A percentile compares a stretch with the other conserved stretches of the same genome.
Evolutionary conservation across 106 monocot genomes (phyloP).

Genomic region (Iris macrosiphon): DNA sequence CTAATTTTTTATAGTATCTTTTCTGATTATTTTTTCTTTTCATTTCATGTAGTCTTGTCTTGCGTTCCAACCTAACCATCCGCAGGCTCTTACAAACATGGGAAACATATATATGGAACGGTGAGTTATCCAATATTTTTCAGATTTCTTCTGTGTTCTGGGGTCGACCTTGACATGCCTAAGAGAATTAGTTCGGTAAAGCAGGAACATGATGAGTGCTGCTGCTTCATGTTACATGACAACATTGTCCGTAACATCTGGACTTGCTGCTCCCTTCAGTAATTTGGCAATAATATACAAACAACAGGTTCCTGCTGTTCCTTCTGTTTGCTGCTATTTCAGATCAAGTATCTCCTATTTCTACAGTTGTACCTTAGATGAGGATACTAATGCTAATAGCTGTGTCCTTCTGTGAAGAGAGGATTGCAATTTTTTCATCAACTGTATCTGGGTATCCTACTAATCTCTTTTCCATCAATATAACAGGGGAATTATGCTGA

Average conservation of each 20-base stretch:
- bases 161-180: background rate
- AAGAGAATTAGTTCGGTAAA: slow-evolving; percentile 1
- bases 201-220: slow-evolving; percentile 71
- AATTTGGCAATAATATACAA: slow-evolving; percentile 93
- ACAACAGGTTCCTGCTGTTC: slow-evolving; percentile 62
- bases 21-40: slow-evolving; percentile 3
- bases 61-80: slow-evolving; percentile 78
- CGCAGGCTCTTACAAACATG: slow-evolving; percentile 92
- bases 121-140: slow-evolving; percentile 24
- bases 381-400: too few species aligned
- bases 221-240: slow-evolving; percentile 86
- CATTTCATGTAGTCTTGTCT: slow-evolving; percentile 63
- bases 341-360: background rate
- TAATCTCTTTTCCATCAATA: background rate
- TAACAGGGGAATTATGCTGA: slow-evolving; percentile 85
- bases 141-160: background rate
- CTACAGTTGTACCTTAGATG: too few species aligned
- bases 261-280: slow-evolving; percentile 89
- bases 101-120: slow-evolving; percentile 94
- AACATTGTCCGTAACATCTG: slow-evolving; percentile 74
- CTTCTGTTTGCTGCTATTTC: slow-evolving; percentile 2
- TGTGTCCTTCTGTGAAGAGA: too few species aligned
- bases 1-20: background rate
- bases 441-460: too few species aligned
- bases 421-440: too few species aligned